Evolutionary conservation across 2,329 filamentous ascomycete species (phyloP).

Genomic region (Apiospora arundinis): DNA sequence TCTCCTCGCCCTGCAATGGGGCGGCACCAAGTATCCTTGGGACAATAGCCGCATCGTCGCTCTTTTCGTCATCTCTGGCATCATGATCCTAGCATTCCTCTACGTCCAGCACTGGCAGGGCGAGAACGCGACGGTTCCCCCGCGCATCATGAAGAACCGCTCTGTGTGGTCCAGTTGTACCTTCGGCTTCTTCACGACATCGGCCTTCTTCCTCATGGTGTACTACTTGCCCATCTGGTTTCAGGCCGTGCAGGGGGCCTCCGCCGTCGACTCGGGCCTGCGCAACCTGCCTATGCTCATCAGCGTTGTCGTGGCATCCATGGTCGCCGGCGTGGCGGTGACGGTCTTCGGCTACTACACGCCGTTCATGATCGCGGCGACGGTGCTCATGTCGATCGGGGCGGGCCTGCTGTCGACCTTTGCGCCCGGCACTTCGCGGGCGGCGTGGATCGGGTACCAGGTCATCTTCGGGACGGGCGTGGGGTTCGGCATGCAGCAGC

Average conservation of each 20-base stretch:
- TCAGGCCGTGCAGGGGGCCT: slow-evolving; percentile 41
- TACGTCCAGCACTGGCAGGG: slow-evolving; percentile 43
- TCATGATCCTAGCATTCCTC: slow-evolving; percentile 42
- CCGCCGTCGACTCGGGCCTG: slow-evolving; percentile 43
- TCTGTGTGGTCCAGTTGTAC: slow-evolving; percentile 40
- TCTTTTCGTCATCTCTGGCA: slow-evolving; percentile 40
- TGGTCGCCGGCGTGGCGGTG: slow-evolving; percentile 37
- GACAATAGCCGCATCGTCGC: slow-evolving; percentile 41
- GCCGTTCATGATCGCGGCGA: slow-evolving; percentile 46
- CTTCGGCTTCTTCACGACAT: slow-evolving; percentile 44
- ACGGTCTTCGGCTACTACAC: slow-evolving; percentile 45
- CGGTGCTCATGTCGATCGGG: slow-evolving; percentile 41
- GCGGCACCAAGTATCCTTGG: slow-evolving; percentile 46
- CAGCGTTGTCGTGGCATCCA: slow-evolving; percentile 37
- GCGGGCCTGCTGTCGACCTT: slow-evolving; percentile 49
- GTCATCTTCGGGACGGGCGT: slow-evolving; percentile 48
- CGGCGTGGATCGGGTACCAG: slow-evolving; percentile 52
- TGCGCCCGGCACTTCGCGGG: slow-evolving; percentile 35
- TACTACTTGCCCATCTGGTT: slow-evolving; percentile 44
- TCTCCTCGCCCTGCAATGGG: slow-evolving; percentile 55
- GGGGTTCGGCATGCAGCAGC: slow-evolving; percentile 48
- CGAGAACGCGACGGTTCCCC: slow-evolving; percentile 48
- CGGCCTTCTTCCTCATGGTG: slow-evolving; percentile 38
- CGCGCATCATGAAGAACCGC: slow-evolving; percentile 45
- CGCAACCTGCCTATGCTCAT: slow-evolving; percentile 44